Percentiles rank a stretch among this genome's conserved stretches.
Conservation (phyloP, 2,329 filamentous ascomycete species). For the Ophiocordyceps camponoti-leonardi region DNA sequence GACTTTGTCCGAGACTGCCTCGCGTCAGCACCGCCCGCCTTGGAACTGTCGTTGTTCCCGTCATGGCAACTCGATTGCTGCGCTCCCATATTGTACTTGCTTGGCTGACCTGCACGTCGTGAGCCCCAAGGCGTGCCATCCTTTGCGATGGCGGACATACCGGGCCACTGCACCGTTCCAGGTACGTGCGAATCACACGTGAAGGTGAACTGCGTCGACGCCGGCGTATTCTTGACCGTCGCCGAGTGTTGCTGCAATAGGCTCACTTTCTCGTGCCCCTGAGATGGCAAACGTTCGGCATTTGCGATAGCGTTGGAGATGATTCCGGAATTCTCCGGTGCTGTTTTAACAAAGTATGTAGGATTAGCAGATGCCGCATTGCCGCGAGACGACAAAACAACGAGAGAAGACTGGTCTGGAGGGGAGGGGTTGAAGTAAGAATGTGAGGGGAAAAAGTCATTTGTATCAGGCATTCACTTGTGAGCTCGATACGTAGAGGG, state of each 20-base stretch:
- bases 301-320: slow-evolving; percentile 87
- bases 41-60: slow-evolving; percentile 16
- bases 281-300: slow-evolving; percentile 51
- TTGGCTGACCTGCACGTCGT: slow-evolving; percentile 7
- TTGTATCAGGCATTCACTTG: too few species aligned
- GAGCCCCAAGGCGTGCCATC: not conserved
- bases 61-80: slow-evolving; percentile 6
- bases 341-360: not conserved
- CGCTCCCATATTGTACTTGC: slow-evolving; percentile 7
- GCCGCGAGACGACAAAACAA: not conserved
- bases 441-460: too few species aligned
- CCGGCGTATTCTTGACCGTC: slow-evolving; percentile 41
- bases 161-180: slow-evolving; percentile 61
- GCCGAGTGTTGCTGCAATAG: slow-evolving; percentile 52
- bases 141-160: slow-evolving; percentile 14
- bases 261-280: slow-evolving; percentile 63
- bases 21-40: slow-evolving; percentile 12
- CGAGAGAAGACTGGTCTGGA: too few species aligned
- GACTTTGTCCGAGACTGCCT: slow-evolving; percentile 32
- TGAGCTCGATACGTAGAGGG: too few species aligned
- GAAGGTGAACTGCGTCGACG: slow-evolving; percentile 87
- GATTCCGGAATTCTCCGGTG: slow-evolving; percentile 47
- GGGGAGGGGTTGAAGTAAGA: too few species aligned
- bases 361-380: not conserved
- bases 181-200: slow-evolving; percentile 84